These are phyloP conservation scores for Saraca asoca DNA, from an alignment of 331 rosid species.

Conservation along the genomic window DNA sequence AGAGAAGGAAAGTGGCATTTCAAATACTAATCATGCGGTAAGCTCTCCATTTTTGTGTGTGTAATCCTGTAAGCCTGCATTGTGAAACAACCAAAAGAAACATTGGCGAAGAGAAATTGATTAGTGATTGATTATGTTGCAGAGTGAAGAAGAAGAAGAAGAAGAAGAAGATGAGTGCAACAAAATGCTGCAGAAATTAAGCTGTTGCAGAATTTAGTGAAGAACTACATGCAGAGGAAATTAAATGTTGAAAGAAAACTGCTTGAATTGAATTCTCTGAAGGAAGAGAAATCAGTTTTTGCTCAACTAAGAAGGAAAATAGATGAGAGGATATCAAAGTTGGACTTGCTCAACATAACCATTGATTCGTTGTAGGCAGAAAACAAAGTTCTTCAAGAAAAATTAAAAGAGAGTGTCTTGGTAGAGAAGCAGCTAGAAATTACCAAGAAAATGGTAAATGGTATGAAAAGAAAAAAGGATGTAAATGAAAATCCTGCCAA, in stretches of 20 bases:
- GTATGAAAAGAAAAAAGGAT: conserved; percentile 38
- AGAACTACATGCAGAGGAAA: conserved; percentile 43
- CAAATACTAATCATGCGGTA: conserved; percentile 5
- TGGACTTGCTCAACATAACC: conserved; percentile 36
- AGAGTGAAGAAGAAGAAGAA: conserved; percentile 29
- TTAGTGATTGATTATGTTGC: conserved; percentile 2
- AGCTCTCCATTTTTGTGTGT: neutral
- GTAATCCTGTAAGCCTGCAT: neutral
- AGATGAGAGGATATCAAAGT: conserved; percentile 29
- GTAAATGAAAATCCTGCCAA: conserved; percentile 18
- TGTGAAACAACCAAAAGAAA: neutral
- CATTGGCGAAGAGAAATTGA: neutral
- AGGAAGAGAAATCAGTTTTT: conserved; percentile 40
- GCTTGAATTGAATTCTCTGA: conserved; percentile 35
- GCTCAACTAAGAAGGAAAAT: conserved; percentile 32
- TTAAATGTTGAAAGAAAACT: conserved; percentile 40
- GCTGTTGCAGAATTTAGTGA: conserved; percentile 29
- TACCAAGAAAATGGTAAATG: conserved; percentile 31
- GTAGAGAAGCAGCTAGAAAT: conserved; percentile 40
- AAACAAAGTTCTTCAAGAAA: conserved; percentile 38
- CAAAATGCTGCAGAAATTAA: conserved; percentile 27
- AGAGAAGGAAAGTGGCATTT: conserved; percentile 27
- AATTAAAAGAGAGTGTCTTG: conserved; percentile 29
- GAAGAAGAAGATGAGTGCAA: conserved; percentile 9
- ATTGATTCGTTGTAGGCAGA: conserved; percentile 40